Evolutionary conservation across 2,329 filamentous ascomycete species (phyloP).

Genomic region (Aspergillus carbonarius): DNA sequence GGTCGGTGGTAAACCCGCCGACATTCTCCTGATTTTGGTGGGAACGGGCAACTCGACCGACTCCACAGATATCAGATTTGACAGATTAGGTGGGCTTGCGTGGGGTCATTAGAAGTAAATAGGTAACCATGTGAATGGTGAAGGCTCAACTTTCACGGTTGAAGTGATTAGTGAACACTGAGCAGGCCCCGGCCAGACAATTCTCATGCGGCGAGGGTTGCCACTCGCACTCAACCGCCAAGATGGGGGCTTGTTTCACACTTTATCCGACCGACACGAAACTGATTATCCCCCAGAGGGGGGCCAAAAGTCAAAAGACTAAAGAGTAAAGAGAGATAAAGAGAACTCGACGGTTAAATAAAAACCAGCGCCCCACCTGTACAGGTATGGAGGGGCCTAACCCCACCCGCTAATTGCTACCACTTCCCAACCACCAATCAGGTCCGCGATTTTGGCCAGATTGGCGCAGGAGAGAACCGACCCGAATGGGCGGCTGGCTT

Average conservation of each 20-base stretch:
- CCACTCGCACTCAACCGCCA: not conserved
- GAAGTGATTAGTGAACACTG: no score
- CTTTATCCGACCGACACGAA: not conserved
- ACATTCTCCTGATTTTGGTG: not conserved
- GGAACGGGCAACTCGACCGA: not conserved
- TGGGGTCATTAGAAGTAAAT: not conserved
- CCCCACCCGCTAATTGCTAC: no score
- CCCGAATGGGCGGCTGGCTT: not conserved
- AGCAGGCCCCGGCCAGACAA: no score
- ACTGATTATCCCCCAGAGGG: not conserved
- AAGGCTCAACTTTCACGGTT: not conserved
- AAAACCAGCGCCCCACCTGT: not conserved
- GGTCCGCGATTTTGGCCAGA: not conserved
- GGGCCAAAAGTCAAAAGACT: not conserved
- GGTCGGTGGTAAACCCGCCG: not conserved
- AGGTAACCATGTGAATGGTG: not conserved
- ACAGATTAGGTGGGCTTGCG: not conserved
- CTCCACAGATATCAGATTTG: conserved; percentile 2
- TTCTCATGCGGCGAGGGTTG: not conserved
- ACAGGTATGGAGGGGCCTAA: no score
- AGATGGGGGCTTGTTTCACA: not conserved
- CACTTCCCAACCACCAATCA: not conserved
- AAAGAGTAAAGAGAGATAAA: not conserved
- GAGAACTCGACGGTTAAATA: not conserved
- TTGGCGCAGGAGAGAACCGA: not conserved